Evolutionary conservation across 2,329 filamentous ascomycete genomes (phyloP), one percentile per base, ranked within the genome.

Genomic region (Penicillium sp.): DNA sequence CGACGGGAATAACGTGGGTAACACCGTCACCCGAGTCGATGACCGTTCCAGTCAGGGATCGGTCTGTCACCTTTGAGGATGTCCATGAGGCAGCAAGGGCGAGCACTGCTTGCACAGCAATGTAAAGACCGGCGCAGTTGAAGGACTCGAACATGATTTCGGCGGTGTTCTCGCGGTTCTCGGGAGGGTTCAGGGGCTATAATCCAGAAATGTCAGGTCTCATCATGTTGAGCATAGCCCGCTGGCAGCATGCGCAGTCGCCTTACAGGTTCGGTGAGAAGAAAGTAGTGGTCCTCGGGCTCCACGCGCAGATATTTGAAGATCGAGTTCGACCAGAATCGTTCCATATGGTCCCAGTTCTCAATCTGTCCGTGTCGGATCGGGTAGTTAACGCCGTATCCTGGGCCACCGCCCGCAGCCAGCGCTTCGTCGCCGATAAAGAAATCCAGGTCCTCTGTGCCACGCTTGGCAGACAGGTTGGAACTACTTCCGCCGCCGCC

Each of bases 141-240:
- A 99, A 99, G 4, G 94, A 97, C 74, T 99, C 94, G 79, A 99
- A 99, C 86, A 99, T 97, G 78, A 99, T 99, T 76, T 99, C 94
- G 75, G 94, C 94, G 26, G 94, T 97, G 75, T 96, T 97, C 78
- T 99, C 94, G 72, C 94, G 92, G 78, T 99, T 97, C 79, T 99
- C 94, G 29, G 94, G 94, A 35, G 94, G 94, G 76, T 99, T 99
- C 72, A 99, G 83, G 62, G 94, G 94, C 90, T 96, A 67, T 49
- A 18, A 29, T 52, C 3, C 20, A 39, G 26, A 13, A 34, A 47
- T 34, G 44, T 63, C 42, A 52, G 62, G 29, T 40, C 44, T 45
- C 48, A 44, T 44, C 52, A 31, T 50, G 22, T 14, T 10, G n/a
- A 43, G 54, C 10, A 35, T 22, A 43, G 26, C 37, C 46, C 32